These are phyloP conservation scores for Cinnamomum micranthum DNA, from an alignment of 164 flowering plant species.

Conservation along the genomic window DNA sequence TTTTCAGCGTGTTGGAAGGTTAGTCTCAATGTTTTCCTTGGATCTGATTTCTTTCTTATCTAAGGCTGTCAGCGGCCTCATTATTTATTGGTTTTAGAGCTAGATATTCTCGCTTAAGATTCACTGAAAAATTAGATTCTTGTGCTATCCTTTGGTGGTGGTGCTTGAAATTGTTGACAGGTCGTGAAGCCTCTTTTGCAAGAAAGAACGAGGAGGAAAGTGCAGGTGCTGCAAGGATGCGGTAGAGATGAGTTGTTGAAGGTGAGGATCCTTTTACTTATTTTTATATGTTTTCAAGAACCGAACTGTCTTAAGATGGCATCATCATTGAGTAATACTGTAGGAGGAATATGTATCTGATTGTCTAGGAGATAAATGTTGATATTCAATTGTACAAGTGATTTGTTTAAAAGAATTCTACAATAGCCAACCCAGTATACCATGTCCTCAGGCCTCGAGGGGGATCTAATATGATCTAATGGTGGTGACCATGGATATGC, in stretches of 20 bases:
- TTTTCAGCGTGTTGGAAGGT: constrained; percentile 99
- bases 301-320: not conserved
- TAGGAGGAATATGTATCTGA: not conserved
- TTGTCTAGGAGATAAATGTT: not conserved
- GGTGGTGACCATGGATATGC: not conserved
- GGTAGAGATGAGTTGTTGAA: constrained; percentile 80
- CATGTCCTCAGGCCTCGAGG: not conserved
- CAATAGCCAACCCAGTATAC: not conserved
- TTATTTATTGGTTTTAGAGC: not conserved
- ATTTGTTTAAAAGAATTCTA: not conserved
- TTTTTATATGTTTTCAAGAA: not conserved
- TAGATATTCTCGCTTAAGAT: not conserved
- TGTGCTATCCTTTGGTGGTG: not conserved
- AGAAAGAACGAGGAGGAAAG: constrained; percentile 85
- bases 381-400: not conserved
- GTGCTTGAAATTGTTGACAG: constrained; percentile 30
- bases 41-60: not conserved
- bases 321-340: not conserved
- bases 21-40: constrained; percentile 11
- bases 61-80: not conserved
- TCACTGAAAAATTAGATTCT: not conserved
- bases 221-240: constrained; percentile 86
- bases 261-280: constrained; percentile 32
- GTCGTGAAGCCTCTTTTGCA: constrained; percentile 94
- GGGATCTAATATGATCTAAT: not conserved